Evolutionary conservation across 2,329 filamentous ascomycete genomes (phyloP), one percentile per base, ranked within the genome.

Genomic region (Xylaria sp.): DNA sequence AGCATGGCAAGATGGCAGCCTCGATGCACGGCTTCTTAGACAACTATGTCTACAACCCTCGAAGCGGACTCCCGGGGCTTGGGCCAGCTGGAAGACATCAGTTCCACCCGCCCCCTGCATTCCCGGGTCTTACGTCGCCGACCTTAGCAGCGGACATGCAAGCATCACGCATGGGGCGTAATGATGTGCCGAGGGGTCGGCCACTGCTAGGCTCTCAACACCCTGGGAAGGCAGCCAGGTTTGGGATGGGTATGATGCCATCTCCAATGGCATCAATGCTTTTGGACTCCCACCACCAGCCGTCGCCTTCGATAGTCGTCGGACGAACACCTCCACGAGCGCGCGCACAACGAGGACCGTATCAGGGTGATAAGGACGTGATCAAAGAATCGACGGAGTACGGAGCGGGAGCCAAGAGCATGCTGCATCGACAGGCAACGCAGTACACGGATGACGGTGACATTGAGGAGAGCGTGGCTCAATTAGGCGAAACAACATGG

Each of bases 1-100:
- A 97, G 71, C 92, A 99, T 69, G 91, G 92, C 63, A 99, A 99
- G 77, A 96, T 99, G 91, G 88, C 94, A n/a, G 90, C 92, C 13
- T 97, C 93, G 0, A 94, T 97, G 72, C 92, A 94, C 69, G 92
- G 92, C 1, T 99, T 99, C 73, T 79, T 97, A 60, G 92, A 97
- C 70, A 92, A 96, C 67, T 99, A 99, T 69, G 85, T 88, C 11
- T 84, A 87, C 53, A 90, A 91, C 67, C 85, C 87, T 2, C 87
- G 86, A 72, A 85, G 83, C 5, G 86, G 85, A 1, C 81, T 87
- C 18, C 83, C 83, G 5, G 83, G 84, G 18, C 55, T 70, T 19
- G 70, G 71, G 11, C 82, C 81, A 2, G 80, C 80, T 1, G 74
- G 75, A 55, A 81, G 79, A 60, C 79, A 80, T 58, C 80, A 82